Conservation (phyloP, 305 asterid species). For the Nicotiana rustica region DNA sequence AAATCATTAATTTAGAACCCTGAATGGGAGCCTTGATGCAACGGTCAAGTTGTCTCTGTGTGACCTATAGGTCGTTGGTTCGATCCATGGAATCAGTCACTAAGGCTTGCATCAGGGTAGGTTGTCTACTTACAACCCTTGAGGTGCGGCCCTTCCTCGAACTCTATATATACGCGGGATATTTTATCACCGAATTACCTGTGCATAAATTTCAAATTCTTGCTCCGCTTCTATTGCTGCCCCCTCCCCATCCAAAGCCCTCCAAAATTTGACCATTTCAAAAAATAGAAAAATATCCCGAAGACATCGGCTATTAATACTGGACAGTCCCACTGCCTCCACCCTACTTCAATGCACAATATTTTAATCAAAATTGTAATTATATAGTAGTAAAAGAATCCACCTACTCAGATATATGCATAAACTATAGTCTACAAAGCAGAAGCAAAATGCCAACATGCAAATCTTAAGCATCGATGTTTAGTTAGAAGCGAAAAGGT, state of each 20-base stretch:
- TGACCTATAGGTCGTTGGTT: no score
- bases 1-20: no score
- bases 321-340: constrained; percentile 62
- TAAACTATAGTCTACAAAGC: neutral
- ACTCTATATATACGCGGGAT: rapidly evolving
- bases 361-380: neutral
- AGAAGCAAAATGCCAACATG: constrained; percentile 1
- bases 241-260: constrained; percentile 33
- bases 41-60: no score
- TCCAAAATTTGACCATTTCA: constrained; percentile 16
- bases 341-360: constrained; percentile 49
- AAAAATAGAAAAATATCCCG: constrained; percentile 49
- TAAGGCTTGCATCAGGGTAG: no score
- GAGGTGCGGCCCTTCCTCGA: no score
- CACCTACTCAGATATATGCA: constrained; percentile 19
- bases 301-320: constrained; percentile 73
- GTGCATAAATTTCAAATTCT: no score
- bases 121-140: no score
- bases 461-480: constrained; percentile 37
- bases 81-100: no score
- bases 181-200: no score
- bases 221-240: no score
- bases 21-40: no score
- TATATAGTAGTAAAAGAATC: constrained; percentile 7
- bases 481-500: constrained; percentile 38